phyloP scores from a whole-genome alignment of 2,329 filamentous ascomycete species.

The Monilinia aucupariae region DNA sequence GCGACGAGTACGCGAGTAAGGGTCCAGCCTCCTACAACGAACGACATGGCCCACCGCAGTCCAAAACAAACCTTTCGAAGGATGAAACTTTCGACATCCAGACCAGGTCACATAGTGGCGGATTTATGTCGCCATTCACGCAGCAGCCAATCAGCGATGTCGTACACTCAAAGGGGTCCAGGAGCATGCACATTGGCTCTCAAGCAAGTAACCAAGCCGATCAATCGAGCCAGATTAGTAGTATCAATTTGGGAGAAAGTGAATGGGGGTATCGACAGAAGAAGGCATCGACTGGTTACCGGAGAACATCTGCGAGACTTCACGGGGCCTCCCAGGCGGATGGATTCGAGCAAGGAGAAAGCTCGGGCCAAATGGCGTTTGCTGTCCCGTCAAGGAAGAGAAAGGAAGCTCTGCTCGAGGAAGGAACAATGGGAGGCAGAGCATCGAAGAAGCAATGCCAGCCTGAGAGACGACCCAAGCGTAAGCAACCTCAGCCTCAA shows the following conservation, averaged over 20 bases:
- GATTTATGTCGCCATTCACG: neutral
- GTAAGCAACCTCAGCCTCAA: neutral
- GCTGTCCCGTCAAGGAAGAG: neutral
- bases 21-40: neutral
- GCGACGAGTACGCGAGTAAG: neutral
- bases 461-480: no score
- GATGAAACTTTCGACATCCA: neutral
- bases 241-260: neutral
- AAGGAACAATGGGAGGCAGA: neutral
- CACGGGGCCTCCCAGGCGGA: neutral
- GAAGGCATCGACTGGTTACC: neutral
- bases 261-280: neutral
- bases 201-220: neutral
- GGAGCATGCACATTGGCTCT: neutral
- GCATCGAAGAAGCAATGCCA: neutral
- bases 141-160: neutral
- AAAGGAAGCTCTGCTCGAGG: neutral
- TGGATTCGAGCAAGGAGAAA: neutral
- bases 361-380: neutral
- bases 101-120: neutral
- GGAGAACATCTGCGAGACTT: neutral
- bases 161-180: accelerated
- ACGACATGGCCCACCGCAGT: no score
- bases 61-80: neutral
- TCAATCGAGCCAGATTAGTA: no score